Conservation (phyloP, 2,329 filamentous ascomycete species). For the Colletotrichum gloeosporioides region DNA sequence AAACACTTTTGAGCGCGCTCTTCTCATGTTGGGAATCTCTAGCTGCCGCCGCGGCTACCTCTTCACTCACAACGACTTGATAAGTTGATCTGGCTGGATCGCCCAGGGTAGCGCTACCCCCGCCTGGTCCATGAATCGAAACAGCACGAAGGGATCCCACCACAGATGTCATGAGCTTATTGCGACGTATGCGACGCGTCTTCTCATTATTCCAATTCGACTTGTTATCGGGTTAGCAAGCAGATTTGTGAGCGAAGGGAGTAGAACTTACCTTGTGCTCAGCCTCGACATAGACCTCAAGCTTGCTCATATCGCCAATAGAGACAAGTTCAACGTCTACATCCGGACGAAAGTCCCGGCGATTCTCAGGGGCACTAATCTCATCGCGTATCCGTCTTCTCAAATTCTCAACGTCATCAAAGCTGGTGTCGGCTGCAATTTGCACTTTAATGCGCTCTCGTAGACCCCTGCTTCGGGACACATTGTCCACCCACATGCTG, state of each 20-base stretch:
- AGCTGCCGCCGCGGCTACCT: not conserved
- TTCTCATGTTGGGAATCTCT: not conserved
- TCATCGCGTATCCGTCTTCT: conserved; percentile 62
- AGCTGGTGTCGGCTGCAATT: conserved; percentile 71
- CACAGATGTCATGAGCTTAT: conserved; percentile 74
- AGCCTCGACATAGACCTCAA: conserved; percentile 66
- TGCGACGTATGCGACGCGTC: conserved; percentile 69
- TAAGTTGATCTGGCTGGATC: not conserved
- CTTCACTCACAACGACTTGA: not conserved
- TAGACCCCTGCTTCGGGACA: conserved; percentile 68
- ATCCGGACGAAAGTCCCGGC: conserved; percentile 69
- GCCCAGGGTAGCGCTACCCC: not conserved
- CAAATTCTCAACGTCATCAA: conserved; percentile 66
- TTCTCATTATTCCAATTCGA: conserved; percentile 76
- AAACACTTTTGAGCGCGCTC: not conserved
- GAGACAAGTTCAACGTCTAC: conserved; percentile 65
- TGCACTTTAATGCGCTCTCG: conserved; percentile 68
- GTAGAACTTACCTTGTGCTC: not conserved
- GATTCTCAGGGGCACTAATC: conserved; percentile 63
- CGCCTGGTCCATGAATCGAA: conserved; percentile 56
- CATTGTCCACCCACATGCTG: conserved; percentile 71
- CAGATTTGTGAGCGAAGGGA: not conserved
- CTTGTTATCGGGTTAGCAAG: conserved; percentile 51
- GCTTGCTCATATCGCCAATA: conserved; percentile 25
- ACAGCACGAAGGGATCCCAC: conserved; percentile 70